These are phyloP conservation scores for Suillus occidentalis DNA, from an alignment of 768 basidiomycete genomes.

Conservation along the genomic window DNA sequence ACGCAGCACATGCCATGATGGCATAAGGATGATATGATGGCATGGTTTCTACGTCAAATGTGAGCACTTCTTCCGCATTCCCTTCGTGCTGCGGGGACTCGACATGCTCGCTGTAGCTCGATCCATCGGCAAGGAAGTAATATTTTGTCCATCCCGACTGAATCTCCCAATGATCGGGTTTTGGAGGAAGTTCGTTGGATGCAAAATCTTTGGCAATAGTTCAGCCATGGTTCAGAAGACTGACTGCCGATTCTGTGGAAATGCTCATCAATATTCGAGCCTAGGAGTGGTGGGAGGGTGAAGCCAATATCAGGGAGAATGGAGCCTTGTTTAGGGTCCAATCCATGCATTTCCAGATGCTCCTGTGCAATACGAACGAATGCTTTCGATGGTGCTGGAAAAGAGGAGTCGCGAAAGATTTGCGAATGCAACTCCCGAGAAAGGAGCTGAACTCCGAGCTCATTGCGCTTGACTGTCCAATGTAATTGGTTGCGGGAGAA, in stretches of 20 bases:
- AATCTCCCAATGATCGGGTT: conserved; percentile 52
- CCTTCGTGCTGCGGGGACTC: conserved; percentile 63
- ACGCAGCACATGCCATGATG: conserved; percentile 86
- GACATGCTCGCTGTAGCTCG: conserved; percentile 73
- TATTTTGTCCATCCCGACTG: conserved; percentile 92
- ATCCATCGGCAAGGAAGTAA: conserved; percentile 66
- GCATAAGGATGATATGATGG: conserved; percentile 79
- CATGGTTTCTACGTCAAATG: conserved; percentile 95
- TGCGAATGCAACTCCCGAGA: conserved; percentile 79
- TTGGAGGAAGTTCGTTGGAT: conserved; percentile 53
- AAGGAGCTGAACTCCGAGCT: conserved; percentile 91
- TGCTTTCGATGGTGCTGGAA: conserved; percentile 57
- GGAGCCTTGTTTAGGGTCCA: conserved; percentile 79
- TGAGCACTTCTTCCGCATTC: conserved; percentile 68
- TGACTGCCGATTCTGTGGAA: conserved; percentile 77
- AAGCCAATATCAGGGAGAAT: conserved; percentile 78
- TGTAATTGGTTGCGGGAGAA: background rate
- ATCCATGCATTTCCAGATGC: conserved; percentile 79
- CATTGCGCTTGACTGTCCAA: conserved; percentile 66
- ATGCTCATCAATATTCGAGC: conserved; percentile 80
- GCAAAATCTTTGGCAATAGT: conserved; percentile 64
- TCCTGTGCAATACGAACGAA: conserved; percentile 76
- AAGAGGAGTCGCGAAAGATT: conserved; percentile 70
- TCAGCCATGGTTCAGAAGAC: conserved; percentile 75
- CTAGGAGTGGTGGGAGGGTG: conserved; percentile 82